Base-by-base conservation (phyloP, 208 protist species). In the Wallacemonas rigidus region DNA sequence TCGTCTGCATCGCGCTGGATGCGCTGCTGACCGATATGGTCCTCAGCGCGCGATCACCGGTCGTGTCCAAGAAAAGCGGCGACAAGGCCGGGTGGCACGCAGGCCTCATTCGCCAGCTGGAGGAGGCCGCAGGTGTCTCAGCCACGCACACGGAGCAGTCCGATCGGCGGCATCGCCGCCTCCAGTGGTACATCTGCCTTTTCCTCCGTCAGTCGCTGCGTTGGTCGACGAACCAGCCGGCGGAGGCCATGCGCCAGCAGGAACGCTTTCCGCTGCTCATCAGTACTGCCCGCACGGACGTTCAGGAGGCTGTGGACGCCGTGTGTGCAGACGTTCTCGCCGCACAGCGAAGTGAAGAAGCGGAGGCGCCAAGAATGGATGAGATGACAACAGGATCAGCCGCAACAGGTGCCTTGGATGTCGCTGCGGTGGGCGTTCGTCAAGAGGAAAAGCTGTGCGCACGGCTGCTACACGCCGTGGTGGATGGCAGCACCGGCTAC, bases 11-110 rank as follows among this genome's bases (percentile, higher is more conserved):
- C 40, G n/a, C 14, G n/a, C 40, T 65, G 41, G 60, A 65, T 48
- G 60, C 60, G 4, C n/a, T 65, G 60, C 60, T 65, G n/a, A 65
- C 60, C 12, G 60, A 65, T n/a, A 65, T 65, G 57, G 14, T 17
- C 8, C 45, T 14, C 8, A 12, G 8, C 8, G 45, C 6, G 12
- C 45, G 12, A 12, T 50, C 45, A 0, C 8, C 12, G 8, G 45
- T 6, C 45, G 45, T 50, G 0, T 50, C 45, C 60, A 51, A 38
- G n/a, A 65, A 41, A 7, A 43, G 56, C 38, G 26, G 56, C 36
- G 35, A 44, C 36, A 9, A 9, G 5, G 4, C 7, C 36, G 60
- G 41, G 14, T 65, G 60, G 60, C 8, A 8, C 2, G 40, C 26
- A 6, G 60, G 60, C 6, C 43, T 65, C 8, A 65, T 65, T 65